These are phyloP conservation scores for Yamadazyma blattariae DNA, from an alignment of 1,139 yeast genomes.

Conservation along the genomic window DNA sequence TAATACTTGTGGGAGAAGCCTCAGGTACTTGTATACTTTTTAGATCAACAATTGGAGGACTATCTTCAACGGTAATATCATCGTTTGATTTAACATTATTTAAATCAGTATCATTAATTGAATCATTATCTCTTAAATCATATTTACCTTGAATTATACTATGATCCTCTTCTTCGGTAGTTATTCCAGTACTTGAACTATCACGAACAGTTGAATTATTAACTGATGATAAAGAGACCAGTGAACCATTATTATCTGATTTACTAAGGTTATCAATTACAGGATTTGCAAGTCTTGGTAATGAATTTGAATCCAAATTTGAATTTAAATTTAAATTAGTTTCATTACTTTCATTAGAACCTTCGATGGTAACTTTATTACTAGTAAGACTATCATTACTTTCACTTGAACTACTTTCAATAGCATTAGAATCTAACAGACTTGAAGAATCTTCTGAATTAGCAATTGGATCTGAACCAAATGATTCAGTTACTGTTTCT, in stretches of 20 bases:
- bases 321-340: neutral
- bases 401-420: slow-evolving; percentile 1
- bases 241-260: slow-evolving; percentile 1
- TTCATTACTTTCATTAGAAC: neutral
- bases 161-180: slow-evolving; percentile 10
- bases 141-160: too few species aligned
- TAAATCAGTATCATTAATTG: neutral
- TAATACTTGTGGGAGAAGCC: too few species aligned
- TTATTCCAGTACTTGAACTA: slow-evolving; percentile 10
- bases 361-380: neutral
- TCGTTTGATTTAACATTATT: neutral
- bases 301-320: too few species aligned
- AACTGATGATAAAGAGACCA: slow-evolving; percentile 7
- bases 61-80: neutral
- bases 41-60: neutral
- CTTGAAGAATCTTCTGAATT: slow-evolving; percentile 3
- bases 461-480: neutral
- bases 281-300: neutral
- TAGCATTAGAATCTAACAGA: slow-evolving; percentile 2
- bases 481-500: too few species aligned
- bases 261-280: neutral
- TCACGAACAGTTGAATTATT: slow-evolving; percentile 9
- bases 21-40: too few species aligned
- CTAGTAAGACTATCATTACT: neutral
- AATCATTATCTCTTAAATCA: neutral